Percentiles rank a stretch among this genome's conserved stretches.
Evolutionary conservation across 192 early-diverging fungal genomes (phyloP).

Genomic region (Backusella australiensis): DNA sequence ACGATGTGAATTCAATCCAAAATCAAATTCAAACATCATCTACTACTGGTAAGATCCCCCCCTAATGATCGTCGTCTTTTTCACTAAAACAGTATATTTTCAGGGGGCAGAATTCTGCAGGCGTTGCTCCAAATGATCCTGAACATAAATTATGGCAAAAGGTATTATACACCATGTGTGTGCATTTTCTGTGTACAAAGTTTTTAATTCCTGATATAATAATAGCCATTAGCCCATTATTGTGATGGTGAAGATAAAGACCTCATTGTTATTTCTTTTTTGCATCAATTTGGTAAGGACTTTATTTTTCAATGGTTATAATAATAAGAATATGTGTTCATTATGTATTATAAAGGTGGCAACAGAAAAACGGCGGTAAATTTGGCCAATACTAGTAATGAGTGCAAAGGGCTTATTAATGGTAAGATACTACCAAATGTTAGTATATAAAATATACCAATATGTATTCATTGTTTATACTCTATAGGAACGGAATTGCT

Average conservation of each 20-base stretch:
- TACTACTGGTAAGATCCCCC: neutral
- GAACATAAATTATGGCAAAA: slow-evolving; percentile 7
- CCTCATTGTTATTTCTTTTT: slow-evolving; percentile 22
- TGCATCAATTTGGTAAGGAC: slow-evolving; percentile 20
- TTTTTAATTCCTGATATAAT: neutral
- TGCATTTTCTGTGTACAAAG: neutral
- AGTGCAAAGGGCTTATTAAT: slow-evolving; percentile 16
- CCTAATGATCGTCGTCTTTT: neutral
- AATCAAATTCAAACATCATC: slow-evolving; percentile 5
- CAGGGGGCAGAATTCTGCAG: slow-evolving; percentile 14
- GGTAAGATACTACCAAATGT: neutral
- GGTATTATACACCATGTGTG: neutral
- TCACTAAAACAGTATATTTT: neutral
- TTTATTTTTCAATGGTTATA: neutral
- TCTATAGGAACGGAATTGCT: slow-evolving; percentile 56
- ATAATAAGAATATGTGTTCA: neutral
- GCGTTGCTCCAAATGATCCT: slow-evolving; percentile 5
- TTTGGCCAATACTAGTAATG: slow-evolving; percentile 19
- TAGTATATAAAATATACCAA: slow-evolving; percentile 36
- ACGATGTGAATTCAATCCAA: neutral
- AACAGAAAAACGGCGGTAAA: slow-evolving; percentile 12
- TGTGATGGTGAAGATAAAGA: slow-evolving; percentile 17
- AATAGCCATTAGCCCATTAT: slow-evolving; percentile 19
- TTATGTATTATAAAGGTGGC: neutral
- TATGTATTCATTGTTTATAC: slow-evolving; percentile 31